phyloP scores from a whole-genome alignment of 495 filamentous ascomycete species.

The Penicillium odoratum region DNA sequence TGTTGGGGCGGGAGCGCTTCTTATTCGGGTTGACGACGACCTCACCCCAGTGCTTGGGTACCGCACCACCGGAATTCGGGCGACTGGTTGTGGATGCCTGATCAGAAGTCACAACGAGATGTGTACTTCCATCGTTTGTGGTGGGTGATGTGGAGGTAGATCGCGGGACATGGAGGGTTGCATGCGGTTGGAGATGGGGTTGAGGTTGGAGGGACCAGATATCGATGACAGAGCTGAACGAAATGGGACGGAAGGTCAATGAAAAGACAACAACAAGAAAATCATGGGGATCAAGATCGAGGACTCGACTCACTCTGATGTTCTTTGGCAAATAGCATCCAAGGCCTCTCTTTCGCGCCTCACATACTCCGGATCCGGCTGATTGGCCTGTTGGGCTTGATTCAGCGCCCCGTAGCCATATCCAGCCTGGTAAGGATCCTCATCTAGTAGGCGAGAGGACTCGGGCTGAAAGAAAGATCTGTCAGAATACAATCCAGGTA shows the following conservation, averaged over 20 bases:
- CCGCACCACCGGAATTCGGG: slow-evolving; percentile 27
- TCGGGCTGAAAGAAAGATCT: slow-evolving; percentile 36
- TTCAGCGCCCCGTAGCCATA: slow-evolving; percentile 50
- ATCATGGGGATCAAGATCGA: neutral
- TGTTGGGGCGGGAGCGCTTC: slow-evolving; percentile 34
- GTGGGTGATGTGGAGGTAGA: slow-evolving; percentile 34
- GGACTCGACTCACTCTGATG: slow-evolving; percentile 48
- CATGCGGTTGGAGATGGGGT: slow-evolving; percentile 48
- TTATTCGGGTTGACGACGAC: slow-evolving; percentile 47
- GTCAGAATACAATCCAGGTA: slow-evolving; percentile 28
- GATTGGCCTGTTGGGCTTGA: slow-evolving; percentile 38
- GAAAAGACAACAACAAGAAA: neutral
- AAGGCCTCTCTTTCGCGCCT: slow-evolving; percentile 53
- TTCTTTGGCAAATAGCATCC: slow-evolving; percentile 53
- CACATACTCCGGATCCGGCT: slow-evolving; percentile 50
- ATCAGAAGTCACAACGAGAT: slow-evolving; percentile 23
- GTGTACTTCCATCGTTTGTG: slow-evolving; percentile 20
- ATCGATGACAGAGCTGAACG: slow-evolving; percentile 45
- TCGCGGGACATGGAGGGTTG: slow-evolving; percentile 38
- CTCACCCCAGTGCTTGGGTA: slow-evolving; percentile 50
- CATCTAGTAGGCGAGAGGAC: slow-evolving; percentile 52
- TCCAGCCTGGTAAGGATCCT: slow-evolving; percentile 51
- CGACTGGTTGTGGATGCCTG: slow-evolving; percentile 18
- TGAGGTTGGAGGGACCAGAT: slow-evolving; percentile 53
- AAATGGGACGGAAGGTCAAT: slow-evolving; percentile 1